Evolutionary conservation across 2,329 filamentous ascomycete genomes (phyloP).

Genomic region (Paecilomyces variotii): DNA sequence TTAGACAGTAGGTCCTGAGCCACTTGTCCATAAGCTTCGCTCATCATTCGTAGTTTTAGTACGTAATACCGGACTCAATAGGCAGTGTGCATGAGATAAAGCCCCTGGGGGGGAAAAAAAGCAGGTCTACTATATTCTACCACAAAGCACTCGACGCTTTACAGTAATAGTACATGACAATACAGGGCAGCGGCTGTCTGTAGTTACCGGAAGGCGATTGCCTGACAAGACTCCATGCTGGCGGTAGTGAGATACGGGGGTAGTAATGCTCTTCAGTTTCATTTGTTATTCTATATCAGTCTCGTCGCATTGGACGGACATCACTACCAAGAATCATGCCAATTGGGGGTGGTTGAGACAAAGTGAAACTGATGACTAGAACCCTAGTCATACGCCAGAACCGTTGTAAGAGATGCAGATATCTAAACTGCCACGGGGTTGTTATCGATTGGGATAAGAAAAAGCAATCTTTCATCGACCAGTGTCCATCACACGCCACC

Average conservation of each 20-base stretch:
- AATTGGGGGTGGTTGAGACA: neutral
- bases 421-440: neutral
- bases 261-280: neutral
- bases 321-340: neutral
- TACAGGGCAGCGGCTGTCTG: too few species aligned
- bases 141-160: too few species aligned
- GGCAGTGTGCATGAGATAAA: too few species aligned
- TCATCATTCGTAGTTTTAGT: too few species aligned
- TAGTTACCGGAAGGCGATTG: too few species aligned
- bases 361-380: neutral
- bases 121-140: too few species aligned
- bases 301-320: neutral
- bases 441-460: neutral
- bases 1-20: too few species aligned
- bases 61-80: too few species aligned
- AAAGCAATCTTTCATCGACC: conserved; percentile 1
- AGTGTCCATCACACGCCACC: neutral
- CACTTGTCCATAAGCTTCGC: too few species aligned
- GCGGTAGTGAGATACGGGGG: neutral
- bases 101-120: too few species aligned
- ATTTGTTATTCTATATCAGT: neutral
- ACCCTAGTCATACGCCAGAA: neutral
- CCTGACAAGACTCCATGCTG: too few species aligned
- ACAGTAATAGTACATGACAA: too few species aligned
- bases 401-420: neutral